Evolutionary conservation across 2,329 filamentous ascomycete genomes (phyloP).

Genomic region (Escovopsis sp.): DNA sequence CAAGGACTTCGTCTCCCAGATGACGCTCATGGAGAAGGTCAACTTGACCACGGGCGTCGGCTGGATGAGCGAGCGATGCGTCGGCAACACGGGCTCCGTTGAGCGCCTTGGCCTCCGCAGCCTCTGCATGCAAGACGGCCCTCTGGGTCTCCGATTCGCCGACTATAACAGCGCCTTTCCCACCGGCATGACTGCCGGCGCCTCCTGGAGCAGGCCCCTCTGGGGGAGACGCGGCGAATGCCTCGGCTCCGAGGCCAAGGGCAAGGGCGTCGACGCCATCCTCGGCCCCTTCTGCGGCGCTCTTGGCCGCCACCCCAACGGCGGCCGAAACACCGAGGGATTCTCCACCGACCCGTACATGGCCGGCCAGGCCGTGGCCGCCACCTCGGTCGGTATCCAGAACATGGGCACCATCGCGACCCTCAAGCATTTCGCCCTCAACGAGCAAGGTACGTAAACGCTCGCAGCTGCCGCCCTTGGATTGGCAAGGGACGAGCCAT

Average conservation of each 20-base stretch:
- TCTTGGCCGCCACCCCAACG: conserved; percentile 29
- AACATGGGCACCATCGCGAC: conserved; percentile 69
- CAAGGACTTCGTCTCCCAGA: conserved; percentile 61
- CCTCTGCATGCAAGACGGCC: conserved; percentile 78
- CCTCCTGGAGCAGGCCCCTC: conserved; percentile 64
- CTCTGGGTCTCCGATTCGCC: conserved; percentile 59
- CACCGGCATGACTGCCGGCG: conserved; percentile 61
- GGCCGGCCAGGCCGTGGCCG: conserved; percentile 54
- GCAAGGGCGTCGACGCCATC: conserved; percentile 62
- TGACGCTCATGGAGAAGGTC: conserved; percentile 80
- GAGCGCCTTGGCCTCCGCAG: conserved; percentile 54
- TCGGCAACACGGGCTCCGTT: conserved; percentile 59
- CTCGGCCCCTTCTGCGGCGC: conserved; percentile 37
- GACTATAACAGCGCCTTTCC: conserved; percentile 76
- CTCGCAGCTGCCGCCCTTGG: too few species aligned
- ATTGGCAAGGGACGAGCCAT: background rate
- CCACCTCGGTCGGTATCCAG: conserved; percentile 68
- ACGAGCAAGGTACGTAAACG: conserved; percentile 52
- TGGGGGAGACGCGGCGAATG: conserved; percentile 36
- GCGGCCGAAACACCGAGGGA: conserved; percentile 48
- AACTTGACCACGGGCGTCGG: conserved; percentile 83
- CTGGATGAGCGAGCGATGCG: conserved; percentile 49
- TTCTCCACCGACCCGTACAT: conserved; percentile 59
- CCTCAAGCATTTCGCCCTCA: conserved; percentile 60
- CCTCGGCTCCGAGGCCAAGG: conserved; percentile 47